phyloP scores from a whole-genome alignment of 176 grass and related monocot genomes.

The Aegilops tauschii region DNA sequence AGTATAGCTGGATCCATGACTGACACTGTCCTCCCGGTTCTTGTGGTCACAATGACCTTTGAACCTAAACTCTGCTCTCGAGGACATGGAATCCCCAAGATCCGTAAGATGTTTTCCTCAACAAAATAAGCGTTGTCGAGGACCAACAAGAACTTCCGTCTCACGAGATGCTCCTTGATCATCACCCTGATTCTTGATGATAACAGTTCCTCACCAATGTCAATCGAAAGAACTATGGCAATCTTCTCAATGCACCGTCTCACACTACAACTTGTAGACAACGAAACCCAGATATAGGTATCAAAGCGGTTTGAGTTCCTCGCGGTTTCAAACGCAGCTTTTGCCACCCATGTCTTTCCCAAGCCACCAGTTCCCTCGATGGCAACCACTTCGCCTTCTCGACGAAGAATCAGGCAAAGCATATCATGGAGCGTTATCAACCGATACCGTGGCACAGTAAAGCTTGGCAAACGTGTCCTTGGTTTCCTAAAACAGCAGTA shows the following conservation, averaged over 20 bases:
- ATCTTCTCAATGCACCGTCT: constrained; percentile 12
- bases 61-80: background rate
- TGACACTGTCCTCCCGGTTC: background rate
- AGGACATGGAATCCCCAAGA: constrained; percentile 22
- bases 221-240: background rate
- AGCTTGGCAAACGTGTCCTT: too few species aligned
- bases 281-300: constrained; percentile 4
- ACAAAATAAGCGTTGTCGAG: constrained; percentile 48
- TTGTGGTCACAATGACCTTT: constrained; percentile 38
- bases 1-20: background rate
- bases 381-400: background rate
- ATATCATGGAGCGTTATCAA: constrained; percentile 14
- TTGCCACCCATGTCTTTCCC: constrained; percentile 42
- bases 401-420: background rate
- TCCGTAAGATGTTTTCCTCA: constrained; percentile 8
- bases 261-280: background rate
- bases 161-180: constrained; percentile 9
- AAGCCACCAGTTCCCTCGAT: constrained; percentile 15
- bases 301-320: background rate
- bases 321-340: background rate
- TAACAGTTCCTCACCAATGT: background rate
- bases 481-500: background rate
- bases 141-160: constrained; percentile 24
- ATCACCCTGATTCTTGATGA: background rate
- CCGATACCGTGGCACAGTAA: background rate